phyloP scores from a whole-genome alignment of 352 stramenopile species.

The Aphanomyces invadans region DNA sequence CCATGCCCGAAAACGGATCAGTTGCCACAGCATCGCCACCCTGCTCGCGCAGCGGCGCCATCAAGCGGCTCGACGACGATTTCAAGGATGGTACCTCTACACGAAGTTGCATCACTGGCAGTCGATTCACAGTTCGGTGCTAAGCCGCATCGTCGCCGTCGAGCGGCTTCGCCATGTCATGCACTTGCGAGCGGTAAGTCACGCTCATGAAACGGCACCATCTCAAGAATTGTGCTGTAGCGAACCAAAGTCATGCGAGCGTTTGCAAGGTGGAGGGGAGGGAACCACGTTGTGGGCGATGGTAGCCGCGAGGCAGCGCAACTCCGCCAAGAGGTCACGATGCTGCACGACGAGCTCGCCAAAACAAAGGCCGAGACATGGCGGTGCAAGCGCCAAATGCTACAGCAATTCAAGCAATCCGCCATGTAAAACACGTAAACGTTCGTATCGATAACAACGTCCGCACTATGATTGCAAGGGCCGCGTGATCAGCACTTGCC shows the following conservation, averaged over 20 bases:
- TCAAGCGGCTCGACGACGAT: conserved; percentile 37
- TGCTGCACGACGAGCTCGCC: conserved; percentile 55
- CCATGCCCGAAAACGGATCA: neutral
- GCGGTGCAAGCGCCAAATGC: conserved; percentile 66
- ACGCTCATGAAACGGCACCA: neutral
- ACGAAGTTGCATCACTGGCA: conserved; percentile 42
- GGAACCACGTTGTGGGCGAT: neutral
- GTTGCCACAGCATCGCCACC: conserved; percentile 25
- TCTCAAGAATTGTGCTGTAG: conserved; percentile 5
- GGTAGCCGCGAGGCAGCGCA: neutral
- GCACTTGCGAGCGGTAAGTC: conserved; percentile 32
- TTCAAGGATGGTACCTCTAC: conserved; percentile 36
- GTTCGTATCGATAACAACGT: too few species aligned
- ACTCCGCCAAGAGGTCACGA: conserved; percentile 58
- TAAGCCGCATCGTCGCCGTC: conserved; percentile 54
- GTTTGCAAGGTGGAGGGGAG: conserved; percentile 21
- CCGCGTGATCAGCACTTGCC: too few species aligned
- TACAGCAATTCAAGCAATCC: conserved; percentile 50
- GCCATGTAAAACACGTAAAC: conserved; percentile 25
- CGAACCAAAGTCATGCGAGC: conserved; percentile 20
- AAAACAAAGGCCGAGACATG: conserved; percentile 63
- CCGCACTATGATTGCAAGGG: too few species aligned
- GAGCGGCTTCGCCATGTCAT: conserved; percentile 48
- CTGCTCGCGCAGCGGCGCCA: conserved; percentile 33
- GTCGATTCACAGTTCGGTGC: conserved; percentile 16